A percentile compares a stretch with the other conserved stretches of the same genome.
Evolutionary conservation across 345 rosid genomes (phyloP).

Genomic region (Durio zibethinus): DNA sequence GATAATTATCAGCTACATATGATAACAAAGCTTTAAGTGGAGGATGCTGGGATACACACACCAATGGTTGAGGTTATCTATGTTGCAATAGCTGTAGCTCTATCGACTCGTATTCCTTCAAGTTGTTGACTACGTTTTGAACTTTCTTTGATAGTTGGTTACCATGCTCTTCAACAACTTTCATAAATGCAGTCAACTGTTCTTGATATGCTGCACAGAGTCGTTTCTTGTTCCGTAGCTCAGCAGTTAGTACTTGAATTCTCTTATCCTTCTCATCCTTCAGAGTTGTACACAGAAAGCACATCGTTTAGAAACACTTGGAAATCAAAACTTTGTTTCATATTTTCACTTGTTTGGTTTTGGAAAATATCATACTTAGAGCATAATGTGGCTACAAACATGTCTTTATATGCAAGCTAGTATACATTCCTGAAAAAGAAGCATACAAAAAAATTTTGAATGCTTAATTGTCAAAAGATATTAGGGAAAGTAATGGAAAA

Average conservation of each 20-base stretch:
- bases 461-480: background rate
- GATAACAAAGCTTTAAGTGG: background rate
- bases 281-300: background rate
- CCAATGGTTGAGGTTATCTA: conserved; percentile 25
- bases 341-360: background rate
- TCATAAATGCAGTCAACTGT: conserved; percentile 53
- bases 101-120: conserved; percentile 53
- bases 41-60: background rate
- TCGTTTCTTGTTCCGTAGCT: conserved; percentile 64
- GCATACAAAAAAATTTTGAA: background rate
- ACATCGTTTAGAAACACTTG: background rate
- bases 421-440: too few relatives aligned
- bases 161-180: conserved; percentile 57
- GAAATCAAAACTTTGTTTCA: background rate
- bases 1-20: background rate
- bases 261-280: conserved; percentile 68
- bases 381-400: background rate
- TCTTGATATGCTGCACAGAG: conserved; percentile 61
- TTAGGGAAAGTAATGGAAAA: background rate
- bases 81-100: conserved; percentile 38
- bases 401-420: background rate
- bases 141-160: conserved; percentile 49
- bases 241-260: conserved; percentile 63
- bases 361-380: background rate
- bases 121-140: conserved; percentile 45